These are phyloP conservation scores for Penicillium dipodomyicola DNA, from an alignment of 495 filamentous ascomycete species.

Conservation along the genomic window DNA sequence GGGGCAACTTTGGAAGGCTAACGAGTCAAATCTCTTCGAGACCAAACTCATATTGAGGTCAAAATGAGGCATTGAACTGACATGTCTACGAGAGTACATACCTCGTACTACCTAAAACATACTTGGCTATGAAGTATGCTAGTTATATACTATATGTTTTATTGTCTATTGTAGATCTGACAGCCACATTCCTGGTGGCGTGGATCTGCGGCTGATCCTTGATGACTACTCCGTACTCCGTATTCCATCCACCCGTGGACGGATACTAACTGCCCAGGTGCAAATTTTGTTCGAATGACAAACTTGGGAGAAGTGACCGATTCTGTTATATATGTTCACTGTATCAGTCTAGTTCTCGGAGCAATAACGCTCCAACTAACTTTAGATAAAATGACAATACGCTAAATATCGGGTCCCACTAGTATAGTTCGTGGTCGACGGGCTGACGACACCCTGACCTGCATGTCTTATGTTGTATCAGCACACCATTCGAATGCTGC, in stretches of 20 bases:
- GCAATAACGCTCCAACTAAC: slow-evolving; percentile 11
- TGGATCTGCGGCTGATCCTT: slow-evolving; percentile 7
- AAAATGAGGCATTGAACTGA: neutral
- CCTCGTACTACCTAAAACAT: neutral
- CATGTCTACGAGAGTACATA: neutral
- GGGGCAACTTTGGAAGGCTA: neutral
- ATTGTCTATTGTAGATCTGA: slow-evolving; percentile 3
- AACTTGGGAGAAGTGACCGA: neutral
- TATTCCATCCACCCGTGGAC: too few species aligned
- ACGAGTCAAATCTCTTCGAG: neutral
- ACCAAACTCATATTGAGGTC: neutral
- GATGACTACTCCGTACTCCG: neutral
- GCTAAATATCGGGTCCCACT: slow-evolving; percentile 16
- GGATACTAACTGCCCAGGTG: too few species aligned
- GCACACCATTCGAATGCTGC: neutral
- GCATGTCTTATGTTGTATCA: slow-evolving; percentile 9
- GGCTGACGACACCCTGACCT: slow-evolving; percentile 24
- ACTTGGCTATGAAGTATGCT: neutral
- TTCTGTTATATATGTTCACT: neutral
- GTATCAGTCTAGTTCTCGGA: slow-evolving; percentile 11
- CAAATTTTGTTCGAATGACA: slow-evolving; percentile 1
- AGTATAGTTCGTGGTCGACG: slow-evolving; percentile 16
- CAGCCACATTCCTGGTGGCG: slow-evolving; percentile 6
- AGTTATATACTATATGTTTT: neutral
- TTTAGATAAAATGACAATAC: slow-evolving; percentile 10